These are phyloP conservation scores for Fusarium dimerum DNA, from an alignment of 2,329 filamentous ascomycete genomes.

Conservation along the genomic window DNA sequence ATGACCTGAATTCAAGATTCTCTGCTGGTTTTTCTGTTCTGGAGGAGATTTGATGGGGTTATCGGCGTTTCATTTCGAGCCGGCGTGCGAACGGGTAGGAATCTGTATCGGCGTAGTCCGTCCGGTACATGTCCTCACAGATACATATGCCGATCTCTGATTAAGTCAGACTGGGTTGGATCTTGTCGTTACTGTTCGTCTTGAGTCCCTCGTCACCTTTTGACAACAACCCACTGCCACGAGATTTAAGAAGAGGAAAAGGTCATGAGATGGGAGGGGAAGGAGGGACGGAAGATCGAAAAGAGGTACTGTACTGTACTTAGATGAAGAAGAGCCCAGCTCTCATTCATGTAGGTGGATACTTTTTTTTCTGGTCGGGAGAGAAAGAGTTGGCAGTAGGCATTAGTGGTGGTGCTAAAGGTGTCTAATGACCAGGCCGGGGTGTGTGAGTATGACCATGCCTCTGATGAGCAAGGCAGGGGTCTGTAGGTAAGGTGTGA, in stretches of 20 bases:
- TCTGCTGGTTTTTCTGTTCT: not conserved
- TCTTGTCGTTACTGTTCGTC: not conserved
- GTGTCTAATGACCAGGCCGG: not conserved
- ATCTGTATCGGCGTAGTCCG: not conserved
- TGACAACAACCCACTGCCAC: slow-evolving; percentile 6
- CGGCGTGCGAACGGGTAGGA: not conserved
- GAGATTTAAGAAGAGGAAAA: slow-evolving; percentile 7
- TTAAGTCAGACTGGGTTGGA: not conserved
- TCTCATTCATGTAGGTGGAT: slow-evolving; percentile 16
- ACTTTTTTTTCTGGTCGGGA: not conserved
- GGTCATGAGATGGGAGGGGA: slow-evolving; percentile 12
- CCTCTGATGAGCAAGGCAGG: no score
- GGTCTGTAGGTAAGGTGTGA: no score
- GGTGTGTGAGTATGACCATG: not conserved
- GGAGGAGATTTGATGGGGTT: not conserved
- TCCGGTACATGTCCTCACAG: not conserved
- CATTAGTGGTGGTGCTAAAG: not conserved
- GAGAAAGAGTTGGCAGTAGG: slow-evolving; percentile 1
- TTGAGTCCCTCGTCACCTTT: not conserved
- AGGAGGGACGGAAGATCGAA: slow-evolving; percentile 11
- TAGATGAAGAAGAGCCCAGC: slow-evolving; percentile 21
- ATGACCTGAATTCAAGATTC: not conserved
- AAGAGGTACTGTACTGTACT: slow-evolving; percentile 1
- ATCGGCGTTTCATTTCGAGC: not conserved
- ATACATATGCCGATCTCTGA: not conserved